Evolutionary conservation across 805 yeast species (phyloP).

Genomic region (Candida ulmi): DNA sequence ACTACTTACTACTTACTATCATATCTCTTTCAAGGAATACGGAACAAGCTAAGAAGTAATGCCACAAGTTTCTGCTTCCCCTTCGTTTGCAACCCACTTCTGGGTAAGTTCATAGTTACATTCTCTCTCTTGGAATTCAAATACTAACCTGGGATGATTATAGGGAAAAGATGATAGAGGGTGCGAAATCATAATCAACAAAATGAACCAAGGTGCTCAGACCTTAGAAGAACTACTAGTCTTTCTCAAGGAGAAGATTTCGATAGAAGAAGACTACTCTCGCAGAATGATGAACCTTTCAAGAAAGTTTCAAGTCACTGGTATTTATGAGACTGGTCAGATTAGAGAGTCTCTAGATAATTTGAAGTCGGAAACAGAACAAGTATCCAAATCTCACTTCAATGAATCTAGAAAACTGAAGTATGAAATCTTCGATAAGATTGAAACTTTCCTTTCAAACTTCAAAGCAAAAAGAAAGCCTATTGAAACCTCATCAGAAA

Average conservation of each 20-base stretch:
- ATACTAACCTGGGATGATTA: no score
- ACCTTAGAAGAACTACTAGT: constrained; percentile 47
- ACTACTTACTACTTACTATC: not conserved
- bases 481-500: constrained; percentile 50
- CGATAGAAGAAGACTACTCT: constrained; percentile 71
- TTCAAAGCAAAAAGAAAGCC: constrained; percentile 51
- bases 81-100: constrained; percentile 33
- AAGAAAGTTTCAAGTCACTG: constrained; percentile 35
- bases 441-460: constrained; percentile 45
- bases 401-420: constrained; percentile 45
- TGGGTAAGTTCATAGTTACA: constrained; percentile 33
- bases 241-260: constrained; percentile 49
- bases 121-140: not conserved
- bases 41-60: not conserved
- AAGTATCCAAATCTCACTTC: constrained; percentile 51
- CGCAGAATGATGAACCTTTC: constrained; percentile 48
- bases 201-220: constrained; percentile 53
- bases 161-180: constrained; percentile 63
- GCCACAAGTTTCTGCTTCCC: not conserved
- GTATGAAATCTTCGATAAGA: constrained; percentile 45
- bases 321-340: constrained; percentile 54
- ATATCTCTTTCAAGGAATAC: no score
- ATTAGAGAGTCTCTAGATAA: constrained; percentile 54
- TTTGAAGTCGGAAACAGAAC: constrained; percentile 51
- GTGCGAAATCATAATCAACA: constrained; percentile 44